phyloP scores from a whole-genome alignment of 1,284 basidiomycete genomes.

The Boletus subluridellus region DNA sequence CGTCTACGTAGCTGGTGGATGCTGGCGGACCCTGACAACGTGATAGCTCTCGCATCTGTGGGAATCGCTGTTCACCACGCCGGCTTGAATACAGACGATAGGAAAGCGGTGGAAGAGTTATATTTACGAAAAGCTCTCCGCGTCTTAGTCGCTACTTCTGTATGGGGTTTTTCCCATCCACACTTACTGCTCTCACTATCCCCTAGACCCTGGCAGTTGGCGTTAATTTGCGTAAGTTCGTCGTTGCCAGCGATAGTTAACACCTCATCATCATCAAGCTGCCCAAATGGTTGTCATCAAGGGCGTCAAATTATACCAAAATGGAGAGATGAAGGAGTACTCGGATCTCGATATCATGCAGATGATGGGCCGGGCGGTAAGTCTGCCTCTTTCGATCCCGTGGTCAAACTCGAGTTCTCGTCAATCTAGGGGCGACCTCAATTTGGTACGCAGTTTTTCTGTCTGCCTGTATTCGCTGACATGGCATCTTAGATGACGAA shows the following conservation, averaged over 20 bases:
- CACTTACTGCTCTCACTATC: conserved; percentile 9
- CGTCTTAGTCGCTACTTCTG: conserved; percentile 71
- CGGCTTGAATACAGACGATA: conserved; percentile 71
- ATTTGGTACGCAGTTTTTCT: conserved; percentile 56
- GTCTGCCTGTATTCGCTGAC: conserved; percentile 6
- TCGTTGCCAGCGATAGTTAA: background rate
- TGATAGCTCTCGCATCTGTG: conserved; percentile 51
- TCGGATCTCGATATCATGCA: conserved; percentile 82
- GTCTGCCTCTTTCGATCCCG: conserved; percentile 25
- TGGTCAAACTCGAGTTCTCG: background rate
- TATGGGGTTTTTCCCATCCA: conserved; percentile 34
- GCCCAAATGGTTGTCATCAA: conserved; percentile 81
- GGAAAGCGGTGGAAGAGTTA: conserved; percentile 65
- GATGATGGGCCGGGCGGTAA: conserved; percentile 79
- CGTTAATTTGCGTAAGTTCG: conserved; percentile 73
- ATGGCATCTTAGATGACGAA: conserved; percentile 58
- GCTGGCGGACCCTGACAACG: background rate
- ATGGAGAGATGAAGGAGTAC: conserved; percentile 65
- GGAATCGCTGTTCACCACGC: conserved; percentile 89
- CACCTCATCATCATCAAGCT: conserved; percentile 40
- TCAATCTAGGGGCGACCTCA: conserved; percentile 79
- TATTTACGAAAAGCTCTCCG: conserved; percentile 65
- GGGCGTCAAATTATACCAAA: conserved; percentile 72
- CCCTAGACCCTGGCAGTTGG: conserved; percentile 80
- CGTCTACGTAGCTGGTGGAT: conserved; percentile 12